A percentile compares a stretch with the other conserved stretches of the same genome.
phyloP scores from a whole-genome alignment of 345 rosid species.

The Clausena lansium region DNA sequence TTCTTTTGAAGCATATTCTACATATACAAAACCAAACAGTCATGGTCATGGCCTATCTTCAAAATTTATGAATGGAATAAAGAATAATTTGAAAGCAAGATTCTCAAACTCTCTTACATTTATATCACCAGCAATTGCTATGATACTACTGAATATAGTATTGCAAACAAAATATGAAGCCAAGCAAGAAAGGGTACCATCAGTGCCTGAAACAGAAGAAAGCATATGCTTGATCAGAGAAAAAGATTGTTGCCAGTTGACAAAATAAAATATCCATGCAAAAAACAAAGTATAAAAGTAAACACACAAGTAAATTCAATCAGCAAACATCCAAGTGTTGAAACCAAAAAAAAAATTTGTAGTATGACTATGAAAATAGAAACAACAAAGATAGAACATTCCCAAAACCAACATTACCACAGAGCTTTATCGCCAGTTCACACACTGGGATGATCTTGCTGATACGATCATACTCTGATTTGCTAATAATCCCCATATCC shows the following conservation, averaged over 20 bases:
- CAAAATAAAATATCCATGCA: background rate
- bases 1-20: background rate
- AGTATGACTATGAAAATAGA: background rate
- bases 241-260: background rate
- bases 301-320: background rate
- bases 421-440: constrained; percentile 82
- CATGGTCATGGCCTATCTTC: background rate
- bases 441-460: constrained; percentile 84
- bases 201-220: constrained; percentile 66
- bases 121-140: constrained; percentile 53
- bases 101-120: constrained; percentile 55
- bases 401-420: constrained; percentile 50
- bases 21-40: background rate
- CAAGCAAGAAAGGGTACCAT: constrained; percentile 91
- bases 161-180: constrained; percentile 94
- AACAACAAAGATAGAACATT: background rate
- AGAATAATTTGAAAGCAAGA: background rate
- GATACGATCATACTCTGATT: constrained; percentile 55
- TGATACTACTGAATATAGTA: constrained; percentile 67
- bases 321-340: background rate
- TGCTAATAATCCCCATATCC: constrained; percentile 71
- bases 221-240: constrained; percentile 8
- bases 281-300: background rate
- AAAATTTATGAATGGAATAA: background rate
- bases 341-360: background rate